These are phyloP conservation scores for Penicillium sp. DNA, from an alignment of 2,329 filamentous ascomycete genomes.

Conservation along the genomic window DNA sequence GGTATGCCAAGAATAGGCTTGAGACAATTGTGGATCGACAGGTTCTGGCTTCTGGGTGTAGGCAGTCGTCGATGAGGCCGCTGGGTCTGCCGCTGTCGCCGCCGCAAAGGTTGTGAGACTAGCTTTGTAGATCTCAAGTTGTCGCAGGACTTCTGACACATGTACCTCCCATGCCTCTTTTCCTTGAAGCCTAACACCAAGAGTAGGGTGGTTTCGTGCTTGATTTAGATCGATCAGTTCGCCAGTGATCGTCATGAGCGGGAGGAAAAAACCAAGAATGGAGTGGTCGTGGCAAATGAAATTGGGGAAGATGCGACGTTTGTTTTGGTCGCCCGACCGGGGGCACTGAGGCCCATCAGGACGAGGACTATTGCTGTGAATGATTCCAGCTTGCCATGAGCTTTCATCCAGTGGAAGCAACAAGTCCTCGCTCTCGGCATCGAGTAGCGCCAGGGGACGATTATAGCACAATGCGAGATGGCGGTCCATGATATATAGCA, in stretches of 20 bases:
- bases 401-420: slow-evolving; percentile 84
- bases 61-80: slow-evolving; percentile 42
- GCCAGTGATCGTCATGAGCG: slow-evolving; percentile 90
- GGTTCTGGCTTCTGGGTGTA: slow-evolving; percentile 60
- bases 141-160: slow-evolving; percentile 72
- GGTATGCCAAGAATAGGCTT: slow-evolving; percentile 59
- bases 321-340: slow-evolving; percentile 36
- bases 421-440: slow-evolving; percentile 81
- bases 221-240: slow-evolving; percentile 90
- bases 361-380: slow-evolving; percentile 55
- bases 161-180: slow-evolving; percentile 79
- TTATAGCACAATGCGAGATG: slow-evolving; percentile 93
- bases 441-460: slow-evolving; percentile 79
- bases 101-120: slow-evolving; percentile 57
- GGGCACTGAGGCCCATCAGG: slow-evolving; percentile 38
- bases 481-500: slow-evolving; percentile 85
- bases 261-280: slow-evolving; percentile 88
- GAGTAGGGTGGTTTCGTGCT: slow-evolving; percentile 81
- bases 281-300: slow-evolving; percentile 84
- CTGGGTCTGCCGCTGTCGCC: slow-evolving; percentile 29
- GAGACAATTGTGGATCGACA: slow-evolving; percentile 29
- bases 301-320: slow-evolving; percentile 67
- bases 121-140: slow-evolving; percentile 77
- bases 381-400: slow-evolving; percentile 81
- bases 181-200: slow-evolving; percentile 70